phyloP scores from a whole-genome alignment of 2,329 filamentous ascomycete genomes.

The Niveomyces coronatus region DNA sequence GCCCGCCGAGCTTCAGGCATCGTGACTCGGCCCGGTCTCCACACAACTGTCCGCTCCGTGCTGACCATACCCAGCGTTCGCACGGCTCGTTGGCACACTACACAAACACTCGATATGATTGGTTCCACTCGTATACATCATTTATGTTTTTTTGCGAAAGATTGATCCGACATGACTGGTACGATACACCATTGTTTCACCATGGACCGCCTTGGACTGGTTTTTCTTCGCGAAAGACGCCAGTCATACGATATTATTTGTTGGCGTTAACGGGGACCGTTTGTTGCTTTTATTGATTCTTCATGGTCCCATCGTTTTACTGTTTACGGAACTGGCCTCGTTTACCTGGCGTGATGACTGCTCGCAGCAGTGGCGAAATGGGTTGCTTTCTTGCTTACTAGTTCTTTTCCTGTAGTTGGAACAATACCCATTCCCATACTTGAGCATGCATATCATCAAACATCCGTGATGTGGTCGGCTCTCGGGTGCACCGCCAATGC shows the following conservation, averaged over 20 bases:
- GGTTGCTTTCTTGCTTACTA: background rate
- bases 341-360: constrained; percentile 6
- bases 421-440: no score
- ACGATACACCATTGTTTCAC: constrained; percentile 3
- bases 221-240: background rate
- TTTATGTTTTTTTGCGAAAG: background rate
- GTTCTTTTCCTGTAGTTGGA: background rate
- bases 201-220: background rate
- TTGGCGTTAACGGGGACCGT: constrained; percentile 4
- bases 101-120: constrained; percentile 1
- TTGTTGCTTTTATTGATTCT: background rate
- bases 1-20: no score
- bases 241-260: constrained; percentile 1
- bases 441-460: no score
- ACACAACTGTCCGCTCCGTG: no score
- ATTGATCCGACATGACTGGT: constrained; percentile 2
- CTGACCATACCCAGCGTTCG: no score
- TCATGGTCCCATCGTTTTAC: background rate
- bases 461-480: no score
- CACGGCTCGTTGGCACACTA: constrained; percentile 2
- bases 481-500: no score
- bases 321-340: constrained; percentile 7
- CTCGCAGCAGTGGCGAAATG: constrained; percentile 1
- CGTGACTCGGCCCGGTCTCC: no score
- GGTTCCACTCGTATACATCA: background rate